Evolutionary conservation across 352 stramenopile species (phyloP), one percentile per base, ranked within the genome.

Genomic region (Phytophthora sojae): DNA sequence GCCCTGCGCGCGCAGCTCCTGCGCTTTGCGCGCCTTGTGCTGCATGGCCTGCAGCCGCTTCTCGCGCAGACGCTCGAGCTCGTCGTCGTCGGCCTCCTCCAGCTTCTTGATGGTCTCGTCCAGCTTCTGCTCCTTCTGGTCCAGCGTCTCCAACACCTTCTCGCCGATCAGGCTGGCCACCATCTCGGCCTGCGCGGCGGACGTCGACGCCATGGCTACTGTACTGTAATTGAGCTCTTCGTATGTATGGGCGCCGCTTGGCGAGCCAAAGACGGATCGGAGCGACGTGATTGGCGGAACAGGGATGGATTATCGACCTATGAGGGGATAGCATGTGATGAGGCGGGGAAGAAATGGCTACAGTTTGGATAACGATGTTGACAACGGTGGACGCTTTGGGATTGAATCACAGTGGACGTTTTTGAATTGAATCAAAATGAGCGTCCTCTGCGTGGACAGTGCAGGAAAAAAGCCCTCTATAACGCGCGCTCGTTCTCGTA

Each of bases 61-160:
- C 79, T 96, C 89, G 53, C 93, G 91, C 55, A 98, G 61, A 2
- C 88, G 83, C 70, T 98, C 93, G 57, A 98, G 76, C 55, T 97
- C 92, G 64, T 96, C 89, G 57, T 97, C 93, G 61, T 96, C 89
- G 17, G 94, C 89, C 60, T 83, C 69, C 56, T 97, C 89, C 17
- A 97, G 83, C 51, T 86, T 81, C 72, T 88, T 84, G 75, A 97
- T 93, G 57, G 91, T 86, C 60, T 90, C 73, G 70, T 97, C 92
- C 30, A 97, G 77, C 59, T 92, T 76, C 71, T 89, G 76, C 51
- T 97, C 91, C 62, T 96, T 81, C 54, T 93, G 81, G 59, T 97
- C 87, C 53, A 97, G 90, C 55, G 90, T 91, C 80, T 94, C 79
- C 30, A 97, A 80, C 69, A 97, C 78, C 58, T 91, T 95, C 74